Conservation (phyloP, 176 grass and related monocot species). For the Rhipidocladum racemiflorum region DNA sequence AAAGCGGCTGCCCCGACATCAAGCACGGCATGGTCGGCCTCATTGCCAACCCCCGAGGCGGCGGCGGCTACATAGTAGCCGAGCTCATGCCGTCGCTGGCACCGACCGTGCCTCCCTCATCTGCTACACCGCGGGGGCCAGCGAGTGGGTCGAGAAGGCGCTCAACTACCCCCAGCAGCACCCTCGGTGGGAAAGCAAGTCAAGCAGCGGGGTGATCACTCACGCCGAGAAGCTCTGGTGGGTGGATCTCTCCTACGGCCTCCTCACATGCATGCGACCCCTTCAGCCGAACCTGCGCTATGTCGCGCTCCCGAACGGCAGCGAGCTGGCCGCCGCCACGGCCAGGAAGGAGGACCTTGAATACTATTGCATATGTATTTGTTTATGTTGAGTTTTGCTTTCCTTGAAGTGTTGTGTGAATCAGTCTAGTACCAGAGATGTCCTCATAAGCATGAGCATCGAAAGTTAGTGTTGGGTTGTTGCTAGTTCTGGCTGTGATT, state of each 20-base stretch:
- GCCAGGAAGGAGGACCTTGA: neutral
- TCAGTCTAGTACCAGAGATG: no score
- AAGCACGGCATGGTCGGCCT: neutral
- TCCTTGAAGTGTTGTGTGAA: no score
- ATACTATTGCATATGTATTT: no score
- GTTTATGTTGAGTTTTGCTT: no score
- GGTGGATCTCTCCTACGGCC: neutral
- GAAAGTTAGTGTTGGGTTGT: no score
- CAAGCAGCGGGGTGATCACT: neutral
- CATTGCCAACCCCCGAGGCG: no score
- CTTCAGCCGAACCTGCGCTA: neutral
- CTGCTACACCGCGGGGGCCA: neutral
- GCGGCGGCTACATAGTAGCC: neutral
- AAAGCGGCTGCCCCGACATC: neutral
- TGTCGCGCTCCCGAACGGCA: neutral
- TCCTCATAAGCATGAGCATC: no score
- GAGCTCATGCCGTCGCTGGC: neutral
- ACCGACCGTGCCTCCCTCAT: neutral
- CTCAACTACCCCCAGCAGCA: neutral
- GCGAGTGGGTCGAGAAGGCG: neutral
- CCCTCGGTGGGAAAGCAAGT: neutral
- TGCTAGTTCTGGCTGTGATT: no score
- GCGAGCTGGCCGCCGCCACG: neutral
- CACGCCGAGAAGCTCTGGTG: neutral
- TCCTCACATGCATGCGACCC: neutral